Base-by-base conservation (phyloP, 2,329 filamentous ascomycete species). In the Tolypocladium pustulatum region DNA sequence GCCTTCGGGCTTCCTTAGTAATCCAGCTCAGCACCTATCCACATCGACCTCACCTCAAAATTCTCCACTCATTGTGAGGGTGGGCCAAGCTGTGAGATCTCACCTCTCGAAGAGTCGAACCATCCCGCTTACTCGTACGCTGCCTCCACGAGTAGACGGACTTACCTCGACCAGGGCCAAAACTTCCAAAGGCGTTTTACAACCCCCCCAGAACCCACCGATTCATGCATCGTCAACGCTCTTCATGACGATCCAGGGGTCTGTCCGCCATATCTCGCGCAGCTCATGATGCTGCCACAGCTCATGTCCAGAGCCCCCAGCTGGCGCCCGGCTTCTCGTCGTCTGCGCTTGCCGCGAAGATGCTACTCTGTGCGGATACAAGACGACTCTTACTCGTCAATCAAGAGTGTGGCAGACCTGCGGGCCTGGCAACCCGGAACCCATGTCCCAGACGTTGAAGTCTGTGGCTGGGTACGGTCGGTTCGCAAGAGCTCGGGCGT, bases 401-500 rank as follows among this genome's bases (percentile, higher is more conserved):
- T 78, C 60, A 72, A 66, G 57, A 78, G 80, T 1, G 68, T 86
- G 49, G 80, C 83, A n/a, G 75, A 77, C 57, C 73, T 89, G 13
- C 77, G 88, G 56, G 76, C 78, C 37, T 80, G 76, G 72, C 75
- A 73, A 46, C 79, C 81, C 2, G 64, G 71, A 22, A 70, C 74
- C 38, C 68, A 74, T 53, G 73, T 76, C 46, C 64, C 72, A n/a
- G 71, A 79, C 65, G 78, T 88, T 54, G 79, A 80, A 59, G 77
- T 96, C 65, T 82, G 88, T 69, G 93, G 92, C 61, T 93, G 88
- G 76, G 81, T 97, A 58, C 84, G 90, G 62, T 93, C 90, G 4
- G 86, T 96, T 61, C 83, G 93, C 62, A 89, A 90, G 71, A 91
- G 95, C 78, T 96, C 97, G 71, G 82, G 82, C 27, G 80, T 88